Percentiles rank a stretch among this genome's conserved stretches.
These are phyloP conservation scores for Crepidotus variabilis DNA, from an alignment of 768 basidiomycete species.

Conservation along the genomic window DNA sequence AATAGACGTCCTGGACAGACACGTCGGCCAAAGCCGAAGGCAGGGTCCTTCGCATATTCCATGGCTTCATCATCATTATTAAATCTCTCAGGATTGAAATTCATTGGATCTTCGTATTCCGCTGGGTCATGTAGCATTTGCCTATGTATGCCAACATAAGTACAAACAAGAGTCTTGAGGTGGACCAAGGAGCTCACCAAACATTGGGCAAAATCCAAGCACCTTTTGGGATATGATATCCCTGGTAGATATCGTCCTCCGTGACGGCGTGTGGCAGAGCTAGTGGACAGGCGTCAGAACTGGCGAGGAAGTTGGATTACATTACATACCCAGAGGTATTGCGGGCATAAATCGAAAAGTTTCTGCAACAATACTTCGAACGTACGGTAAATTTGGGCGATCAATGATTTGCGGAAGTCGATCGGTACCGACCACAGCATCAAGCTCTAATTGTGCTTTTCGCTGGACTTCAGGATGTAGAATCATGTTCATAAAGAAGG, in stretches of 20 bases:
- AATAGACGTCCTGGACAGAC: constrained; percentile 32
- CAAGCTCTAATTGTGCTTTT: constrained; percentile 50
- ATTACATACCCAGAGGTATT: constrained; percentile 32
- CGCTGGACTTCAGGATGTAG: constrained; percentile 39
- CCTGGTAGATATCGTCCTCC: constrained; percentile 17
- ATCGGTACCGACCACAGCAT: constrained; percentile 32
- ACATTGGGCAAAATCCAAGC: constrained; percentile 46
- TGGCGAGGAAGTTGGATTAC: neutral
- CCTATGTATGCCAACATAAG: constrained; percentile 27
- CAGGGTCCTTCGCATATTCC: constrained; percentile 30
- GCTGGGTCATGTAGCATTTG: constrained; percentile 50
- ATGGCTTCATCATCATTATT: constrained; percentile 30
- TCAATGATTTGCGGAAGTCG: constrained; percentile 38
- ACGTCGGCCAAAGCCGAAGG: constrained; percentile 38
- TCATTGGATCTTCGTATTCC: constrained; percentile 48
- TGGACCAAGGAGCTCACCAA: constrained; percentile 26
- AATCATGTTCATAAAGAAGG: constrained; percentile 46
- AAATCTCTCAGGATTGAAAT: constrained; percentile 61
- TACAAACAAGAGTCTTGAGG: neutral
- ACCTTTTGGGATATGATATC: constrained; percentile 32
- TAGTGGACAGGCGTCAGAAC: neutral
- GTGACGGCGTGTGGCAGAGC: constrained; percentile 17
- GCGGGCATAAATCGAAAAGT: constrained; percentile 41
- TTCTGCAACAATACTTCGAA: constrained; percentile 41
- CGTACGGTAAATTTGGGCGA: constrained; percentile 42